Evolutionary conservation across 1,139 yeast species (phyloP), one percentile per base, ranked within the genome.

Genomic region (Hemisphaericaspora subhashii): DNA sequence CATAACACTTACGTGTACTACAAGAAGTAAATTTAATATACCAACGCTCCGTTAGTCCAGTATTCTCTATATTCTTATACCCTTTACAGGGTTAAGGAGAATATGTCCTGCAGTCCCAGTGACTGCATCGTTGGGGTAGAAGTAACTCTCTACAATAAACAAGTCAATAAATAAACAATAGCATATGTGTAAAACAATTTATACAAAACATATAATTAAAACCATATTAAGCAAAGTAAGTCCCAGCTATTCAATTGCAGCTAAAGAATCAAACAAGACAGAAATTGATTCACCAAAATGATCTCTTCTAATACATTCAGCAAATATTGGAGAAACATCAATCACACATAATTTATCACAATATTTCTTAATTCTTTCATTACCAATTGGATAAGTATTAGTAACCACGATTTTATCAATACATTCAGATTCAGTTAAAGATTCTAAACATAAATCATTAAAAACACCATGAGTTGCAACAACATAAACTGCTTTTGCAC

Each of bases 261-360:
- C 83, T 51, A 88, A 72, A 32, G 95, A 88, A 62, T 89, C 96
- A 60, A 90, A 90, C 53, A 90, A 70, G 27, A 89, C 96, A 25
- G 95, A 86, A 47, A 90, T 90, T 47, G 95, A 84, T 68, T 90
- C 98, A 58, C 98, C 98, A 55, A 90, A 90, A 62, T 94, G 98
- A 61, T 92, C 96, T 69, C 99, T 85, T 70, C 99, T 82, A 48
- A 94, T 92, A 66, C 98, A 92, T 68, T 94, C 99, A 25, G 98
- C 98, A 58, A 94, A 86, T 41, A 92, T 90, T 18, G 95, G 85
- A 39, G 96, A 86, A 36, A 94, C 94, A 58, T 94, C 98, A 55
- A 94, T 92, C 36, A 88, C 86, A 10, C 82, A 82, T 54, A 94
- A 74, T 59, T 89, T 88, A 42, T 75, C 66, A 45, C 80, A 74